phyloP scores from a whole-genome alignment of 306 rosid genomes.

The Vicia sativa region DNA sequence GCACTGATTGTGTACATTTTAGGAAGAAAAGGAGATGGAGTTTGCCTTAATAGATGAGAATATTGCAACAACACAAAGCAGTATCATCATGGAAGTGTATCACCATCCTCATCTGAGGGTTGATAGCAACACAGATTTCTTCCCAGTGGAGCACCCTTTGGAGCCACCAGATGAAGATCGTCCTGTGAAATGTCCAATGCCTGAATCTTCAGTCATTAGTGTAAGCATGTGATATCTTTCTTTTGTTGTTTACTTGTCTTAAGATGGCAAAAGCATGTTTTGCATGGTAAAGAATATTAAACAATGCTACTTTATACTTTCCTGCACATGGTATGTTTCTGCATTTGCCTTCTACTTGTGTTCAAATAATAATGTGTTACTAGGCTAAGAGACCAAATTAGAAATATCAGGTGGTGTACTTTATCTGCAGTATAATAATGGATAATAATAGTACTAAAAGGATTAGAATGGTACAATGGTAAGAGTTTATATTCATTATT shows the following conservation, averaged over 20 bases:
- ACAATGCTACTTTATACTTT: slow-evolving; percentile 22
- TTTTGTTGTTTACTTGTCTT: neutral
- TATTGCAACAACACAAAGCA: slow-evolving; percentile 29
- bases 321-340: slow-evolving; percentile 1
- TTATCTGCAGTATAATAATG: slow-evolving; percentile 13
- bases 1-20: slow-evolving; percentile 25
- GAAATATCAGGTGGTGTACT: slow-evolving; percentile 19
- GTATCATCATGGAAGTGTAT: slow-evolving; percentile 51
- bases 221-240: slow-evolving; percentile 48
- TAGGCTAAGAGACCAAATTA: slow-evolving; percentile 17
- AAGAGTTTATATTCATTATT: neutral
- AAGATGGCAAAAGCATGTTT: slow-evolving; percentile 15
- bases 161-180: slow-evolving; percentile 93
- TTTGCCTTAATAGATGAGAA: slow-evolving; percentile 49
- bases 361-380: slow-evolving; percentile 9
- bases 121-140: slow-evolving; percentile 69
- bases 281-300: slow-evolving; percentile 31
- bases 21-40: slow-evolving; percentile 55
- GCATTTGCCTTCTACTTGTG: slow-evolving; percentile 28
- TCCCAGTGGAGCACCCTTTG: slow-evolving; percentile 88
- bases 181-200: slow-evolving; percentile 95
- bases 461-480: neutral
- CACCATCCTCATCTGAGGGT: slow-evolving; percentile 40
- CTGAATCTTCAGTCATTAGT: slow-evolving; percentile 70
- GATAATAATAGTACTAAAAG: neutral